These are phyloP conservation scores for Boletus tomentosulus DNA, from an alignment of 768 basidiomycete species.

Conservation along the genomic window DNA sequence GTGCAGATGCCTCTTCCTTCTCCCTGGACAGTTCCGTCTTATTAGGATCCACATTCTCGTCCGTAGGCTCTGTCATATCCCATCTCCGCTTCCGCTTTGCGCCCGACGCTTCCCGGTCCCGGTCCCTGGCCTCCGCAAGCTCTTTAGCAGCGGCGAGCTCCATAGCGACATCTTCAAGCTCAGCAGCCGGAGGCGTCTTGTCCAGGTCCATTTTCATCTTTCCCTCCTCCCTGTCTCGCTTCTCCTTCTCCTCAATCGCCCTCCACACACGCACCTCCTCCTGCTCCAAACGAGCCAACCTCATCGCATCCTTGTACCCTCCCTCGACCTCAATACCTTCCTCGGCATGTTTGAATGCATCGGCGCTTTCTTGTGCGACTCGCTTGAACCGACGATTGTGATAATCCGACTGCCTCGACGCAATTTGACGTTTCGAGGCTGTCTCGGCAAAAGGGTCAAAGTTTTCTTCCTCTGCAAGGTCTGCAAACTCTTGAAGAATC, in stretches of 20 bases:
- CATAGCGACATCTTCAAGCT: conserved; percentile 67
- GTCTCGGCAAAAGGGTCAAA: conserved; percentile 91
- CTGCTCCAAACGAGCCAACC: conserved; percentile 83
- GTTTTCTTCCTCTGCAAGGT: conserved; percentile 91
- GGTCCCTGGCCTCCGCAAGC: conserved; percentile 35
- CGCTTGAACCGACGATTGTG: conserved; percentile 89
- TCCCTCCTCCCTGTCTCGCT: conserved; percentile 64
- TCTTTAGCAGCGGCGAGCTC: conserved; percentile 54
- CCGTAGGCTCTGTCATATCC: conserved; percentile 62
- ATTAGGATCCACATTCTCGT: conserved; percentile 65
- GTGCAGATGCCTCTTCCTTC: conserved; percentile 71
- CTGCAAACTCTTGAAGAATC: conserved; percentile 88
- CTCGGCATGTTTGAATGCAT: conserved; percentile 66
- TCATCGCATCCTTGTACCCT: conserved; percentile 96
- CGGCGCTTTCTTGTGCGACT: conserved; percentile 73
- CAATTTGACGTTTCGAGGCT: conserved; percentile 89
- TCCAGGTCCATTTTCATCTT: conserved; percentile 84
- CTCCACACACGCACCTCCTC: conserved; percentile 83
- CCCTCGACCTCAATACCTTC: conserved; percentile 74
- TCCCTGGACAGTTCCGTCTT: conserved; percentile 66
- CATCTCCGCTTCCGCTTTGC: conserved; percentile 76
- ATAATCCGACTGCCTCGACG: conserved; percentile 90
- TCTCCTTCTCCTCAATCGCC: conserved; percentile 87
- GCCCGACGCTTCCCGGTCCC: conserved; percentile 39
- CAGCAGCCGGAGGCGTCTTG: conserved; percentile 84